These are phyloP conservation scores for Knufia petricola DNA, from an alignment of 2,329 filamentous ascomycete species.

Conservation along the genomic window DNA sequence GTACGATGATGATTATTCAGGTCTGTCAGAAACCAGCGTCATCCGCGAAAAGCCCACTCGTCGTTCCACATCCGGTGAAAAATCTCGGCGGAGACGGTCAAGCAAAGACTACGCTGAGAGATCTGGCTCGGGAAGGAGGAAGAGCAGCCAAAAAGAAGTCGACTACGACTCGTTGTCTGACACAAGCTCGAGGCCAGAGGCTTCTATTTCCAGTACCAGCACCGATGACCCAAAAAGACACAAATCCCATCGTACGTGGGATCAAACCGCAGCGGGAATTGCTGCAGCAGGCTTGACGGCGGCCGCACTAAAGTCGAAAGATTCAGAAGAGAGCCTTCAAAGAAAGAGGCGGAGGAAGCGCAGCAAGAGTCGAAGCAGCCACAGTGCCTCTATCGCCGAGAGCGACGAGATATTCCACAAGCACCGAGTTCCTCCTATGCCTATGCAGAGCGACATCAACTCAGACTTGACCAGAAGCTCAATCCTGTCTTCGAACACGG, in stretches of 20 bases:
- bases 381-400: slow-evolving; percentile 44
- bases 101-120: slow-evolving; percentile 48
- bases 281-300: slow-evolving; percentile 51
- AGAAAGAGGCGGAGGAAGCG: slow-evolving; percentile 33
- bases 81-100: slow-evolving; percentile 48
- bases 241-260: slow-evolving; percentile 41
- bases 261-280: slow-evolving; percentile 46
- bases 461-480: slow-evolving; percentile 73
- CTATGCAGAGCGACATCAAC: slow-evolving; percentile 73
- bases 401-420: slow-evolving; percentile 40
- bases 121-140: slow-evolving; percentile 42
- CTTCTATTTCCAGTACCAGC: slow-evolving; percentile 37
- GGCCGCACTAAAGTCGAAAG: slow-evolving; percentile 54
- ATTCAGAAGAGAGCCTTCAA: slow-evolving; percentile 52
- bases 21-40: slow-evolving; percentile 46
- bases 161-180: slow-evolving; percentile 41
- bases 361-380: slow-evolving; percentile 43
- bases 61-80: slow-evolving; percentile 37
- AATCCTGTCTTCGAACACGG: slow-evolving; percentile 71
- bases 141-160: slow-evolving; percentile 46
- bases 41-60: slow-evolving; percentile 47
- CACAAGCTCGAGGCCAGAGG: slow-evolving; percentile 34
- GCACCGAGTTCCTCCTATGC: slow-evolving; percentile 68
- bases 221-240: slow-evolving; percentile 38
- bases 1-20: slow-evolving; percentile 52